These are phyloP conservation scores for Pelargonium myrrhifolium DNA, from an alignment of 441 rosid genomes.

Conservation along the genomic window DNA sequence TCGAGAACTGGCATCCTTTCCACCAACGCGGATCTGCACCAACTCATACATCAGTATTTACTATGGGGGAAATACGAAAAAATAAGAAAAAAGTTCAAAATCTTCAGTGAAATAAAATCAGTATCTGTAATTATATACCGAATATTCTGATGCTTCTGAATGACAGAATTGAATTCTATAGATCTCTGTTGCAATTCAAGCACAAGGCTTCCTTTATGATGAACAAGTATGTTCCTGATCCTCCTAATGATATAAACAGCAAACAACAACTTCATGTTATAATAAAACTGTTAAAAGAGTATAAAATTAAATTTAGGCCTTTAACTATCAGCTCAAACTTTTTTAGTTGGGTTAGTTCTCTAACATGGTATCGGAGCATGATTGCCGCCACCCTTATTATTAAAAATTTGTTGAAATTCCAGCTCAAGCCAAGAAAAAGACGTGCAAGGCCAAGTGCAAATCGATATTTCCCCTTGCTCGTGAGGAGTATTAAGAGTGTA, in stretches of 20 bases:
- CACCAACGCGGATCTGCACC: slow-evolving; percentile 72
- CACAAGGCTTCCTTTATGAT: slow-evolving; percentile 76
- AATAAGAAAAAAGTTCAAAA: slow-evolving; percentile 5
- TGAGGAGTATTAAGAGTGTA: too few species aligned
- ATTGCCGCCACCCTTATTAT: too few species aligned
- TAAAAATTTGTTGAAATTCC: too few species aligned
- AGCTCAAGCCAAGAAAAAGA: too few species aligned
- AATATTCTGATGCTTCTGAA: slow-evolving; percentile 80
- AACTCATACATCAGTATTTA: slow-evolving; percentile 28
- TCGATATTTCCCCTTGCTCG: too few species aligned
- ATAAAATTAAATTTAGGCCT: too few species aligned
- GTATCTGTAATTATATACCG: slow-evolving; percentile 37
- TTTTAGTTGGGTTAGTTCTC: too few species aligned
- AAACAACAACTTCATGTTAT: slow-evolving; percentile 12
- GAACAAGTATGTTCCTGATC: slow-evolving; percentile 54
- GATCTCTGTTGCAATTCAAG: slow-evolving; percentile 99
- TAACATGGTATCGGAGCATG: too few species aligned
- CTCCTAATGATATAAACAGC: slow-evolving; percentile 47
- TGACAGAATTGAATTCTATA: slow-evolving; percentile 81
- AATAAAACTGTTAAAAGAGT: neutral
- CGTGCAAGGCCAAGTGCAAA: too few species aligned
- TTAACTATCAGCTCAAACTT: too few species aligned
- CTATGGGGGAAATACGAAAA: neutral
- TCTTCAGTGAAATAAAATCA: slow-evolving; percentile 16
- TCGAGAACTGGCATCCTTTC: slow-evolving; percentile 99